phyloP scores from a whole-genome alignment of 768 basidiomycete species.

The Astraeus odoratus region DNA sequence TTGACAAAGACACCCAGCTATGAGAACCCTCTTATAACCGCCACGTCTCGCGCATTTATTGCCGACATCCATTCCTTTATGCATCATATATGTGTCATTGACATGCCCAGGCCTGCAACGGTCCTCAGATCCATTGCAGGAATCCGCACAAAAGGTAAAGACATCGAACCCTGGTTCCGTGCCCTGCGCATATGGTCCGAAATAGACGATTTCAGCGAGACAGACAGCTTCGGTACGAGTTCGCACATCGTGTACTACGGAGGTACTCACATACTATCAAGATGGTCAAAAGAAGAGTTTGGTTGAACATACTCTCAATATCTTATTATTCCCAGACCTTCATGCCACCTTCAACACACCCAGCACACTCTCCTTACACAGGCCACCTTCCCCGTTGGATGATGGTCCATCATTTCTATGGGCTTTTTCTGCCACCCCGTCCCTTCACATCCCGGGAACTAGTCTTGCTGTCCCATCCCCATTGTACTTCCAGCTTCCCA shows the following conservation, averaged over 20 bases:
- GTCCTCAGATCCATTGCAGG: slow-evolving; percentile 53
- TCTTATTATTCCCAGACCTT: slow-evolving; percentile 68
- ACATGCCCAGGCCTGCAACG: slow-evolving; percentile 63
- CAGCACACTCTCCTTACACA: slow-evolving; percentile 32
- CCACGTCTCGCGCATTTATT: slow-evolving; percentile 66
- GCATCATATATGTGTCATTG: slow-evolving; percentile 50
- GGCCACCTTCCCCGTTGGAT: slow-evolving; percentile 23
- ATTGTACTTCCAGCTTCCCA: slow-evolving; percentile 64
- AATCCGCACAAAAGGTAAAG: slow-evolving; percentile 17
- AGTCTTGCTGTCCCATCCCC: slow-evolving; percentile 56
- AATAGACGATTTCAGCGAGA: slow-evolving; percentile 67
- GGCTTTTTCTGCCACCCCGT: slow-evolving; percentile 33
- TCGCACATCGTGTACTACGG: background rate
- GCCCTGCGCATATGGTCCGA: slow-evolving; percentile 69
- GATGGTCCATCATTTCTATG: slow-evolving; percentile 21
- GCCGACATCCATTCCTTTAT: slow-evolving; percentile 63
- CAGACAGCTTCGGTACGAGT: slow-evolving; percentile 65
- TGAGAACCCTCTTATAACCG: slow-evolving; percentile 74
- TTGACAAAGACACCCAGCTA: slow-evolving; percentile 39
- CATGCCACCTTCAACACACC: slow-evolving; percentile 40
- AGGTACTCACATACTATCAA: slow-evolving; percentile 19
- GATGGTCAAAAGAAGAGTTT: slow-evolving; percentile 71
- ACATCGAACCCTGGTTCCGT: slow-evolving; percentile 47
- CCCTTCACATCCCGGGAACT: slow-evolving; percentile 52
- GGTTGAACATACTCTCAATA: slow-evolving; percentile 74